Percentiles rank a stretch among this genome's conserved stretches.
These are phyloP conservation scores for Fusarium avenaceum DNA, from an alignment of 2,329 filamentous ascomycete species.

Conservation along the genomic window DNA sequence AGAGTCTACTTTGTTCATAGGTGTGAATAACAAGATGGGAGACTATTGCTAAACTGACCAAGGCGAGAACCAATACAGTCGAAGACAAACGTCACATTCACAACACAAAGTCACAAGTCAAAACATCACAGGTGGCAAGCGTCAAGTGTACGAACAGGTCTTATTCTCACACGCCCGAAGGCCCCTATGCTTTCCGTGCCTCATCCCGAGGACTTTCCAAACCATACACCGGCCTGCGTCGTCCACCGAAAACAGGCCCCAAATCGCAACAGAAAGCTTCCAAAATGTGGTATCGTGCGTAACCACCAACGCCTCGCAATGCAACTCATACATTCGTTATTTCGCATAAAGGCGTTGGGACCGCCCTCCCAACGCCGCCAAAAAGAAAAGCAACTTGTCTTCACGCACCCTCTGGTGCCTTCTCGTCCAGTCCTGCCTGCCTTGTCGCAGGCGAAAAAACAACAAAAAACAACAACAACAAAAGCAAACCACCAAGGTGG, in stretches of 20 bases:
- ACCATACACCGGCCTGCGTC: constrained; percentile 24
- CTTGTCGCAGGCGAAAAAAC: not conserved
- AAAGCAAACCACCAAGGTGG: constrained; percentile 15
- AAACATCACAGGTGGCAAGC: constrained; percentile 1
- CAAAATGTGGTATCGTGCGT: constrained; percentile 41
- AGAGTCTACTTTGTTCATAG: not conserved
- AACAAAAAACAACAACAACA: constrained; percentile 7
- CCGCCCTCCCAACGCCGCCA: constrained; percentile 28
- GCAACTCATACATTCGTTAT: constrained; percentile 32
- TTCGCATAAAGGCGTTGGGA: constrained; percentile 20
- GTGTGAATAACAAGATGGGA: not conserved
- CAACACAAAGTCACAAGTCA: not conserved
- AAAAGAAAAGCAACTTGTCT: constrained; percentile 21
- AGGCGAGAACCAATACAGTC: not conserved
- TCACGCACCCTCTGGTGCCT: constrained; percentile 8
- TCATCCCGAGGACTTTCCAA: constrained; percentile 30
- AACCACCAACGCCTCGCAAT: constrained; percentile 43
- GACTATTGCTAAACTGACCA: not conserved
- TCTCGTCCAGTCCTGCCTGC: not conserved
- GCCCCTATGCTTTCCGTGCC: constrained; percentile 24
- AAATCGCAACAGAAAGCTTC: constrained; percentile 16
- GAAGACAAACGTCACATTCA: not conserved
- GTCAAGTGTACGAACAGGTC: not conserved
- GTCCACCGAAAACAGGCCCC: constrained; percentile 30
- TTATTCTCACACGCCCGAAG: constrained; percentile 10